Evolutionary conservation across 2,329 filamentous ascomycete genomes (phyloP).

Genomic region (Byssochlamys sp.): DNA sequence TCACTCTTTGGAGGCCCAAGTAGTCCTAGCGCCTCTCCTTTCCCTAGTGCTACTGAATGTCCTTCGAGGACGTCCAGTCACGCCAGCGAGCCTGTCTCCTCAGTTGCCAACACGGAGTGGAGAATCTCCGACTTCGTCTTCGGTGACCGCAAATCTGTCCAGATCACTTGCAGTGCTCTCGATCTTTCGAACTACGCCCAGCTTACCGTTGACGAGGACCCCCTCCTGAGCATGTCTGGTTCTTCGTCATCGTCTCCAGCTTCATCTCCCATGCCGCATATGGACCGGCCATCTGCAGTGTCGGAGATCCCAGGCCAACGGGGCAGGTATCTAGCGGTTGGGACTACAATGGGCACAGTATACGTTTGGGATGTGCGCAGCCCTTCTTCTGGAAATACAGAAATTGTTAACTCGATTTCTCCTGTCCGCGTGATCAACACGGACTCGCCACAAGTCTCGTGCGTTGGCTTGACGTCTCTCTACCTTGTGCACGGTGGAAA

Average conservation of each 20-base stretch:
- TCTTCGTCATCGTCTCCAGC: conserved; percentile 46
- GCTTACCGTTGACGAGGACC: conserved; percentile 68
- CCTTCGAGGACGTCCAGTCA: conserved; percentile 23
- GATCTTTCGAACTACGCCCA: conserved; percentile 67
- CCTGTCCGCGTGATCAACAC: conserved; percentile 79
- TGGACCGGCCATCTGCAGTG: conserved; percentile 30
- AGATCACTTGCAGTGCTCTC: conserved; percentile 60
- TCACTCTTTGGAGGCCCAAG: conserved; percentile 45
- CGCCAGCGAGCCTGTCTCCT: conserved; percentile 23
- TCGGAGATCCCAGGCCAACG: conserved; percentile 73
- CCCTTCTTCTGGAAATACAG: conserved; percentile 44
- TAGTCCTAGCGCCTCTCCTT: conserved; percentile 7
- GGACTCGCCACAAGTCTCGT: conserved; percentile 78
- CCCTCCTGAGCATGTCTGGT: conserved; percentile 52
- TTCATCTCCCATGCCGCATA: conserved; percentile 45
- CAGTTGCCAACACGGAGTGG: conserved; percentile 53
- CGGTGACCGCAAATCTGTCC: conserved; percentile 48
- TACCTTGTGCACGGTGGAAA: conserved; percentile 89
- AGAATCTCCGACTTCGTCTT: conserved; percentile 52
- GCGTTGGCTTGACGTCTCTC: conserved; percentile 70
- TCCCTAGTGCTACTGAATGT: background rate
- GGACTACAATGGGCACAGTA: conserved; percentile 68
- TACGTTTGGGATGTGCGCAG: conserved; percentile 78
- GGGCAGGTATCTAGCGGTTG: conserved; percentile 68
- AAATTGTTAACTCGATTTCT: conserved; percentile 50